A percentile compares a stretch with the other conserved stretches of the same genome.
phyloP scores from a whole-genome alignment of 2,329 filamentous ascomycete species.

The Metarhizium guizhouense region DNA sequence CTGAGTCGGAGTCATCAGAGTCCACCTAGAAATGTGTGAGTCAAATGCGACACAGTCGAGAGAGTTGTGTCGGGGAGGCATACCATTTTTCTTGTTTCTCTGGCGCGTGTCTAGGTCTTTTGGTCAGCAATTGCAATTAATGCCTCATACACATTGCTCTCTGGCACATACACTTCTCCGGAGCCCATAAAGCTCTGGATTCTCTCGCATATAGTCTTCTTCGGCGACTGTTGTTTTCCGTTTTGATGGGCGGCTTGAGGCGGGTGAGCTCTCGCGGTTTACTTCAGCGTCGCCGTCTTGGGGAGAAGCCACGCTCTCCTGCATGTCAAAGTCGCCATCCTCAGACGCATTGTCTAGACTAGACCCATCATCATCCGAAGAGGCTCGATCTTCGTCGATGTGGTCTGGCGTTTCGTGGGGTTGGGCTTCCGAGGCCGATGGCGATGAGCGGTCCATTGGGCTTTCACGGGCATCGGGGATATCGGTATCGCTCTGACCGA shows the following conservation, averaged over 20 bases:
- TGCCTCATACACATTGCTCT: conserved; percentile 9
- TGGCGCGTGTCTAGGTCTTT: conserved; percentile 40
- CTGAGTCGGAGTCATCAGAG: conserved; percentile 62
- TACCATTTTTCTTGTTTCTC: conserved; percentile 50
- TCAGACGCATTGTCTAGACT: conserved; percentile 50
- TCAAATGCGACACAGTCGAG: neutral
- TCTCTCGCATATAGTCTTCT: conserved; percentile 77
- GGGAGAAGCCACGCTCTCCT: conserved; percentile 40
- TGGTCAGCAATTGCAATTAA: conserved; percentile 19
- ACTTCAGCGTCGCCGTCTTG: conserved; percentile 39
- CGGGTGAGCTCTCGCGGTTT: conserved; percentile 60
- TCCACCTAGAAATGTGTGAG: conserved; percentile 29
- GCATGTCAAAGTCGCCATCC: conserved; percentile 70
- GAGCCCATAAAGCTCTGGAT: conserved; percentile 90
- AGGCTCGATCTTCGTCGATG: conserved; percentile 27
- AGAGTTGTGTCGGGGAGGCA: conserved; percentile 16
- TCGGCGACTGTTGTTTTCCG: conserved; percentile 62
- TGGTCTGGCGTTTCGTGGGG: conserved; percentile 32
- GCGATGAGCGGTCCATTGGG: conserved; percentile 37
- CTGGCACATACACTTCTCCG: conserved; percentile 70
- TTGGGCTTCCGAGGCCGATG: conserved; percentile 30
- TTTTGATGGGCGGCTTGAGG: conserved; percentile 61
- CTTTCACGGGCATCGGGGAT: conserved; percentile 62
- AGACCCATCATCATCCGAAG: conserved; percentile 38
- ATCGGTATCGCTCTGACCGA: conserved; percentile 52